Evolutionary conservation across 805 yeast species (phyloP).

Genomic region (Candida ficus): DNA sequence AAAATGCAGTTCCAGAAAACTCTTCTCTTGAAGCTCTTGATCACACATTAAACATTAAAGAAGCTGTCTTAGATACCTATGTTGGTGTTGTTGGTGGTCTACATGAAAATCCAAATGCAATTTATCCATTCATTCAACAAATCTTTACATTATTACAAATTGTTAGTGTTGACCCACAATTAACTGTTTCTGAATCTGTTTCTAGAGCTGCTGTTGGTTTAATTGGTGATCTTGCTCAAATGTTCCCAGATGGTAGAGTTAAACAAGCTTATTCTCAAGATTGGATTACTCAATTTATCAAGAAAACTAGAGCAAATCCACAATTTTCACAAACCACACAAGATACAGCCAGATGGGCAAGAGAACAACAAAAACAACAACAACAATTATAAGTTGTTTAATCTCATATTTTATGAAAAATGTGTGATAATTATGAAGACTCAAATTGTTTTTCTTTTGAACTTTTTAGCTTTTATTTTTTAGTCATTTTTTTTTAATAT

Average conservation of each 20-base stretch:
- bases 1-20: conserved; percentile 58
- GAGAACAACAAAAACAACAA: conserved; percentile 49
- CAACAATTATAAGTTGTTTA: conserved; percentile 4
- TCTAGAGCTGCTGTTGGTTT: conserved; percentile 85
- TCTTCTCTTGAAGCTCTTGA: conserved; percentile 70
- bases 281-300: conserved; percentile 79
- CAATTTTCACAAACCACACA: conserved; percentile 61
- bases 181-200: conserved; percentile 62
- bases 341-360: conserved; percentile 97
- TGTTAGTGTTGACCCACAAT: conserved; percentile 53
- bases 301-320: conserved; percentile 61
- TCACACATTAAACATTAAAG: conserved; percentile 65
- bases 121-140: conserved; percentile 60
- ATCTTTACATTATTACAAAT: conserved; percentile 65
- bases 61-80: conserved; percentile 90
- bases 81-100: conserved; percentile 95
- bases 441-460: too few species aligned
- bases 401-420: neutral
- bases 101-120: conserved; percentile 57
- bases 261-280: conserved; percentile 59
- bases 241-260: conserved; percentile 76
- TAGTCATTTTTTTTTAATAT: conserved; percentile 3
- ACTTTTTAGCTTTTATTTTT: neutral
- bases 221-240: conserved; percentile 87
- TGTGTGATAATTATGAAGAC: neutral